Evolutionary conservation across 2,329 filamentous ascomycete genomes (phyloP).

Genomic region (Elsinoe necatrix): DNA sequence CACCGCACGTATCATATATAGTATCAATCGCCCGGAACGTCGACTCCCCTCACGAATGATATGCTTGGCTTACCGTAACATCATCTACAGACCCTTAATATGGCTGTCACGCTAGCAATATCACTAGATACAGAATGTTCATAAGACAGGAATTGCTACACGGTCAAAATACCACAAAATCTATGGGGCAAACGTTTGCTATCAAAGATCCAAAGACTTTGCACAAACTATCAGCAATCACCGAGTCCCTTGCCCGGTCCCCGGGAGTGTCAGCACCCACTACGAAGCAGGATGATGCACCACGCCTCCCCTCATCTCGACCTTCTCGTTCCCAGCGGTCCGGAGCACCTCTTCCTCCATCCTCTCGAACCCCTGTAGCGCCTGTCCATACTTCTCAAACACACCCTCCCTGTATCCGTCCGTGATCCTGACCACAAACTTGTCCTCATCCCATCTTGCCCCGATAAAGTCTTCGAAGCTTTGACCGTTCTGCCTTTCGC

Average conservation of each 20-base stretch:
- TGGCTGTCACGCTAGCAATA: too few species aligned
- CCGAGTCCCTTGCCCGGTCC: background rate
- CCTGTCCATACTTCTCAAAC: slow-evolving; percentile 70
- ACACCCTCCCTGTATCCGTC: slow-evolving; percentile 67
- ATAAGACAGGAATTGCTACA: too few species aligned
- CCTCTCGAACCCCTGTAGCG: slow-evolving; percentile 65
- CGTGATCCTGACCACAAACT: slow-evolving; percentile 72
- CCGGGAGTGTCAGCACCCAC: slow-evolving; percentile 11
- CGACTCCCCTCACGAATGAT: too few species aligned
- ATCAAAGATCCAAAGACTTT: too few species aligned
- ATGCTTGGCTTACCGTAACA: too few species aligned
- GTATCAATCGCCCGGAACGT: too few species aligned
- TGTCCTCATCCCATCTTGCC: slow-evolving; percentile 73
- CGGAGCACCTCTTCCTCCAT: slow-evolving; percentile 62
- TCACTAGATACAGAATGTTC: too few species aligned
- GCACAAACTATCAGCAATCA: background rate
- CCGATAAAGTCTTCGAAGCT: slow-evolving; percentile 85
- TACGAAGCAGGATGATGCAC: slow-evolving; percentile 13
- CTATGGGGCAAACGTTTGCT: too few species aligned
- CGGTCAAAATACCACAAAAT: too few species aligned
- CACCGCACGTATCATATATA: too few species aligned
- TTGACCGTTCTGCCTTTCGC: slow-evolving; percentile 57
- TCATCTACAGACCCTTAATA: too few species aligned
- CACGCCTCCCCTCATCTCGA: slow-evolving; percentile 16
- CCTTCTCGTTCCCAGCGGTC: slow-evolving; percentile 18